A percentile compares a stretch with the other conserved stretches of the same genome.
Conservation (phyloP, 306 rosid species). For the Fragaria nilgerrensis region DNA sequence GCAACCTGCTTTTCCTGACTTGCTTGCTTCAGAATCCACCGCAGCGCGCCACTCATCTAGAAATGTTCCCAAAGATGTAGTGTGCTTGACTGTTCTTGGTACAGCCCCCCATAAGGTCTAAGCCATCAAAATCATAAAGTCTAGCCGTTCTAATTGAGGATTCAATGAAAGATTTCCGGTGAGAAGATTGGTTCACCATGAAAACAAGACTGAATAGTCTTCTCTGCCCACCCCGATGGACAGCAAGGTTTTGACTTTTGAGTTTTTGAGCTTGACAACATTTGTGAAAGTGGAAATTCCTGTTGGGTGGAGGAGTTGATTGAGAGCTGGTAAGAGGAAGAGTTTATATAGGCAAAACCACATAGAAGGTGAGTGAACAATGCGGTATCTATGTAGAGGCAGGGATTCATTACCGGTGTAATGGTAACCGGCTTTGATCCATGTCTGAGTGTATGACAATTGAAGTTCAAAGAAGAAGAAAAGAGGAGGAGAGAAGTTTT, state of each 20-base stretch:
- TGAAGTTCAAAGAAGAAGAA: neutral
- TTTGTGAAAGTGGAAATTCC: constrained; percentile 22
- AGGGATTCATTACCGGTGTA: neutral
- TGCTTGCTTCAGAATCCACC: constrained; percentile 22
- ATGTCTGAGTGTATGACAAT: constrained; percentile 9
- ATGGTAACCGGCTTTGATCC: neutral
- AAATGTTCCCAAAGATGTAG: constrained; percentile 16
- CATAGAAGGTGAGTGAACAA: constrained; percentile 37
- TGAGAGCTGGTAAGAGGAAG: constrained; percentile 13
- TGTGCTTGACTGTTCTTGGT: constrained; percentile 12
- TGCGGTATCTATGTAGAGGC: constrained; percentile 15
- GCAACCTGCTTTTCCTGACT: neutral
- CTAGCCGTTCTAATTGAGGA: constrained; percentile 32
- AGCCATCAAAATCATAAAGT: constrained; percentile 30
- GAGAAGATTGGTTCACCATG: constrained; percentile 17
- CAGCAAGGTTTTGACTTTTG: constrained; percentile 20
- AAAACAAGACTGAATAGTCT: constrained; percentile 8
- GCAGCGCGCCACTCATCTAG: constrained; percentile 28
- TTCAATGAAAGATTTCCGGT: constrained; percentile 23
- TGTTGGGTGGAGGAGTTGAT: constrained; percentile 1
- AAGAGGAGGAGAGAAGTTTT: constrained; percentile 12
- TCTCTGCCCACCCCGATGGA: constrained; percentile 31
- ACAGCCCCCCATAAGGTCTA: constrained; percentile 21
- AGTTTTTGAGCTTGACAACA: constrained; percentile 29
- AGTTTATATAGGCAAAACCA: constrained; percentile 17